These are phyloP conservation scores for Xylariales sp. DNA, from an alignment of 2,329 filamentous ascomycete species.

Conservation along the genomic window DNA sequence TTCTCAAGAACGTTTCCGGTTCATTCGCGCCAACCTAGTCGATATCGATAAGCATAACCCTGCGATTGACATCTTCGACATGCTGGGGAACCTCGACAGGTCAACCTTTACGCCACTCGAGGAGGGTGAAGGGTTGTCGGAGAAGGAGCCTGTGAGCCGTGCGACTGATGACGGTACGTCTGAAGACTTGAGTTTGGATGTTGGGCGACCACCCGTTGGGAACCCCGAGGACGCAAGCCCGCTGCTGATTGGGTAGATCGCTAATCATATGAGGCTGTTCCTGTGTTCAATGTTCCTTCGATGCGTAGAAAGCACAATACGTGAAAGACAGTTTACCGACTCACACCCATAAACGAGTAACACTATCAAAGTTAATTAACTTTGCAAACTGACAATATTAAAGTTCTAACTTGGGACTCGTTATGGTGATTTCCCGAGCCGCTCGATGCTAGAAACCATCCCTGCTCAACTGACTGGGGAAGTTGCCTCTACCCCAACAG, in stretches of 20 bases:
- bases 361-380: neutral
- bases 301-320: neutral
- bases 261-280: neutral
- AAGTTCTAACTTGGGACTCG: no score
- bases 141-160: neutral
- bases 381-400: no score
- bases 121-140: no score
- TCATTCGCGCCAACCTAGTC: constrained; percentile 24
- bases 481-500: neutral
- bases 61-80: constrained; percentile 18
- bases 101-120: neutral
- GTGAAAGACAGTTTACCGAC: no score
- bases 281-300: no score
- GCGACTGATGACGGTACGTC: neutral
- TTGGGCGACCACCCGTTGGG: neutral
- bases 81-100: neutral
- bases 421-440: no score
- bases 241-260: neutral
- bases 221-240: neutral
- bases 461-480: neutral
- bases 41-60: constrained; percentile 16
- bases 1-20: constrained; percentile 3
- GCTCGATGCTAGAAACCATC: neutral
- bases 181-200: neutral
- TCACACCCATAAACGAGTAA: neutral